These are phyloP conservation scores for Mortierella sp. DNA, from an alignment of 371 early-diverging fungal species.

Conservation along the genomic window DNA sequence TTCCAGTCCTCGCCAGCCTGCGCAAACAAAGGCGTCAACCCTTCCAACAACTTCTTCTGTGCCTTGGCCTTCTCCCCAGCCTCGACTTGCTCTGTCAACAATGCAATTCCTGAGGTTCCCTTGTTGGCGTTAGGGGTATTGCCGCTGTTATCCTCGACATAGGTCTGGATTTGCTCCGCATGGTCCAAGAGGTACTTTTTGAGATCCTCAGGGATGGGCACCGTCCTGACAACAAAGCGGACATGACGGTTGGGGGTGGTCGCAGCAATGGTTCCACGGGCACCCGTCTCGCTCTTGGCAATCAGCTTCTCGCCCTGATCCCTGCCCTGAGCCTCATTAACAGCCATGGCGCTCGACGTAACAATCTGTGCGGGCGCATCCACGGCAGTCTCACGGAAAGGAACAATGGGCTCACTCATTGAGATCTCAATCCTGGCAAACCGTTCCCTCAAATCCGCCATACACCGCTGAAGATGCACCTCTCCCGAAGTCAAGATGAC, in stretches of 20 bases:
- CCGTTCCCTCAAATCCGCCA: conserved; percentile 94
- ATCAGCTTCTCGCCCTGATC: conserved; percentile 60
- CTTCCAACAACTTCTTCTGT: conserved; percentile 33
- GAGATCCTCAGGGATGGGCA: conserved; percentile 85
- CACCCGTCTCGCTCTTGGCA: conserved; percentile 58
- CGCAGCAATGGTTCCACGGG: conserved; percentile 79
- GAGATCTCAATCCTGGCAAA: conserved; percentile 96
- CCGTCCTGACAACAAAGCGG: conserved; percentile 80
- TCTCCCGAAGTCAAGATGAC: conserved; percentile 97
- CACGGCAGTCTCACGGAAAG: conserved; percentile 94
- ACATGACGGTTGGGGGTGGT: conserved; percentile 80
- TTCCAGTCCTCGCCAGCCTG: conserved; percentile 62
- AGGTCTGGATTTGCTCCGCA: conserved; percentile 72
- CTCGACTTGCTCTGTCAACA: neutral
- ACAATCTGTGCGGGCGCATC: conserved; percentile 49
- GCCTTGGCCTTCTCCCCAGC: conserved; percentile 26
- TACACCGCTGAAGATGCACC: conserved; percentile 90
- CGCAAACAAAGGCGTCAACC: conserved; percentile 38
- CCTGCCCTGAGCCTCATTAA: conserved; percentile 60
- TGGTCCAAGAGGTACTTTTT: conserved; percentile 73
- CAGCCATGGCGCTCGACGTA: conserved; percentile 43
- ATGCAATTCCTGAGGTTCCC: neutral
- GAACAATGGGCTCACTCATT: conserved; percentile 96
- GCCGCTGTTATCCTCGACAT: conserved; percentile 63
- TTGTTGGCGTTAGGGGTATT: conserved; percentile 15